Conservation (phyloP, 805 yeast genomes). For the Yarrowia porcina region DNA sequence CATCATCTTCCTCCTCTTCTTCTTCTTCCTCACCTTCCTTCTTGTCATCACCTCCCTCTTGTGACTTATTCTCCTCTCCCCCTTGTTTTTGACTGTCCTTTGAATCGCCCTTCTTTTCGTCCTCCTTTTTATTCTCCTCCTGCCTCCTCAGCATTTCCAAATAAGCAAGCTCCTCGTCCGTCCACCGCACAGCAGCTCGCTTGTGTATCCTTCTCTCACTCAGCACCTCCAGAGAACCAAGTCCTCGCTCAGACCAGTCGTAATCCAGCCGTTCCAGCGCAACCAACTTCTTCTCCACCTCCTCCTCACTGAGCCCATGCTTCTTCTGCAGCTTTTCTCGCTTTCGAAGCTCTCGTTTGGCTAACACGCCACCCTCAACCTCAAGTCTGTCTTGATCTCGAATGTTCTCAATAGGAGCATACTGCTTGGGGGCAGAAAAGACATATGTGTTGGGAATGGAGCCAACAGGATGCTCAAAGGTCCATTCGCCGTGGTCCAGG, state of each 20-base stretch:
- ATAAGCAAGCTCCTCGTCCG: neutral
- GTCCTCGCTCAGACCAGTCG: neutral
- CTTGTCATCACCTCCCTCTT: neutral
- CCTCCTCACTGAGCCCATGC: conserved; percentile 1
- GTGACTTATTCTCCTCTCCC: neutral
- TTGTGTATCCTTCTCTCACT: neutral
- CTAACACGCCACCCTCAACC: neutral
- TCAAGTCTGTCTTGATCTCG: conserved; percentile 2
- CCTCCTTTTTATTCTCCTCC: neutral
- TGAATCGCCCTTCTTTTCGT: neutral
- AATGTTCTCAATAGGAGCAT: conserved; percentile 9
- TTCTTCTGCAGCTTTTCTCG: neutral
- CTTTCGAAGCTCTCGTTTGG: neutral
- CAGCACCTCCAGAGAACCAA: neutral
- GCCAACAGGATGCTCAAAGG: conserved; percentile 61
- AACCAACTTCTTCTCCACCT: neutral
- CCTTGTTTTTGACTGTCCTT: neutral
- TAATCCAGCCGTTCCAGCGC: neutral
- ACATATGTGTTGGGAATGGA: conserved; percentile 63
- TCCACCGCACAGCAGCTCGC: neutral
- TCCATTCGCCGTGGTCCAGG: conserved; percentile 41
- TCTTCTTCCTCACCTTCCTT: neutral
- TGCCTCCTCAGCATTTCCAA: neutral
- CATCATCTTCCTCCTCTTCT: neutral
- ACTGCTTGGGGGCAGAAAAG: conserved; percentile 50